Base-by-base conservation (phyloP, 768 basidiomycete species). In the Termitomyces sp. region DNA sequence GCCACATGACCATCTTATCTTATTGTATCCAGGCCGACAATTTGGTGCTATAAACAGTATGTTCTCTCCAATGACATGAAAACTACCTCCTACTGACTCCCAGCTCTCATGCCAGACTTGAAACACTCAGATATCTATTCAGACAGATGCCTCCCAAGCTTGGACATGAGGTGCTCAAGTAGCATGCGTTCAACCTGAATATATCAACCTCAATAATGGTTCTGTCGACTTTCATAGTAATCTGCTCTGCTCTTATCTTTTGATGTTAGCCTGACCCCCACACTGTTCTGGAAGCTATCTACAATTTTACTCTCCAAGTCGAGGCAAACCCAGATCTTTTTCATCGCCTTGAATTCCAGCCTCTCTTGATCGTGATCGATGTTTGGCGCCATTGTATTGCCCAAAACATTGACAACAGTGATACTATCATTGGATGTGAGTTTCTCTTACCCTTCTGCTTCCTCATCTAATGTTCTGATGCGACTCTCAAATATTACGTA, bases 171-270 rank as follows among this genome's bases (percentile, higher is more conserved):
- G 69, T 83, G 65, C 81, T 78, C 57, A 78, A 81, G 50, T 81
- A 83, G 55, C 90, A 82, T 57, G 78, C 76, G 22, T 79, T 90
- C 24, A 82, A 85, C 76, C 84, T 4, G 76, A 78, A 44, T 89
- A 88, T 60, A 68, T 86, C 53, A 87, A 89, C 65, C 72, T 91
- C 51, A 90, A 91, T 67, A 77, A 85, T 55, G 89, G 89, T 87
- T 54, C 35, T n/a, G 6, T 76, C 52, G 20, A 38, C 48, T 11
- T 11, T 40, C 20, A 20, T 0, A 77, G 77, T 55, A 69, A 74
- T 24, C n/a, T n/a, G n/a, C n/a, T 77, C 24, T 33, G 18, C 9
- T 39, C 39, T 38, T 18, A 49, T 28, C 18, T 80, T 61, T 36
- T 61, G 52, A 8, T 24, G 1, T 28, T 59, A 84, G 84, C 4